Conservation (phyloP, 176 grass and related monocot species). For the Saccharum spontaneum region DNA sequence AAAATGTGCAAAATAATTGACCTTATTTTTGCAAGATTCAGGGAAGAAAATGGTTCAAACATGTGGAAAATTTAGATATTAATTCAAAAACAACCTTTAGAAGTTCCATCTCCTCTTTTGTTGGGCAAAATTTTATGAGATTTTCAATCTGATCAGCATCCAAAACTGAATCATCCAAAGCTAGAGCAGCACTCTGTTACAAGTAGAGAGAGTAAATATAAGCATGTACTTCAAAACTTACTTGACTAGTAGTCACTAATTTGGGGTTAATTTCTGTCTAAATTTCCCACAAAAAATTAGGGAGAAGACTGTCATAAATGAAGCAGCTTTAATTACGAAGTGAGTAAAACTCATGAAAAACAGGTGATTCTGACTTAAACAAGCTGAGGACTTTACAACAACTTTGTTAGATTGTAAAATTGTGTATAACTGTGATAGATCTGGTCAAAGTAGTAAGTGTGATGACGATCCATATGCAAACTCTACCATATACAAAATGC, state of each 20-base stretch:
- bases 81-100: slow-evolving; percentile 68
- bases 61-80: slow-evolving; percentile 5
- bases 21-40: slow-evolving; percentile 38
- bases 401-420: not conserved
- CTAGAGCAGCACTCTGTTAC: slow-evolving; percentile 77
- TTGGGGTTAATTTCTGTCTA: not conserved
- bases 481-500: not conserved
- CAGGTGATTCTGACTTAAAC: slow-evolving; percentile 21
- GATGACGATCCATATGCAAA: not conserved
- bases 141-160: slow-evolving; percentile 93
- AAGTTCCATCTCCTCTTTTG: slow-evolving; percentile 98
- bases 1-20: slow-evolving; percentile 50
- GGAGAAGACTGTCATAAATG: slow-evolving; percentile 18
- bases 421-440: not conserved
- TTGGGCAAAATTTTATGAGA: slow-evolving; percentile 96
- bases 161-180: slow-evolving; percentile 89
- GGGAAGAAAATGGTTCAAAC: slow-evolving; percentile 29
- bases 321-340: not conserved
- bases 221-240: slow-evolving; percentile 15
- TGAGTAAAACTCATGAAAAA: slow-evolving; percentile 3
- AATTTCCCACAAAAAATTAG: slow-evolving; percentile 7
- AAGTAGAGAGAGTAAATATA: slow-evolving; percentile 26
- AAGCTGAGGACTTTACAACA: slow-evolving; percentile 1
- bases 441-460: not conserved
- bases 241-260: not conserved